Base-by-base conservation (phyloP, 208 protist species). In the Leishmania martiniquensis region DNA sequence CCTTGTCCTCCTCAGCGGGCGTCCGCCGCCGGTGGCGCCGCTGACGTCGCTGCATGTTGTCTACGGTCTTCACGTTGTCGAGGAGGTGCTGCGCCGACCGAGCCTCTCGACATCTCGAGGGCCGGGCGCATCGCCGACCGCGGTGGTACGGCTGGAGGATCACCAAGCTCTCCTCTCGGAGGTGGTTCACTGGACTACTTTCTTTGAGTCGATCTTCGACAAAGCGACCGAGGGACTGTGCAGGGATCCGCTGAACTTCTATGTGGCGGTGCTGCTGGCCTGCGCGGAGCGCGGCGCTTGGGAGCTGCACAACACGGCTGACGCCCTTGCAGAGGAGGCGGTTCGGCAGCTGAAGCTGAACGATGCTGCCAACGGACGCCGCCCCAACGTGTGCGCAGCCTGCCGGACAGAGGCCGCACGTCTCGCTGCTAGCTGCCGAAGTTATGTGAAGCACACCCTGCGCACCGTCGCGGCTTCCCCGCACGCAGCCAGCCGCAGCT, bases 151-250 rank as follows among this genome's bases (percentile, higher is more conserved):
- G 5, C 68, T 81, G 9, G 81, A 85, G 49, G 63, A 54, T 1
- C 72, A 81, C 29, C 81, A 80, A 42, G 81, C 76, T 32, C 68
- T 85, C 39, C 39, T 83, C 42, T 83, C 66, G 3, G 80, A 91
- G 20, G 75, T 83, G 39, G 76, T 77, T n/a, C 85, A 89, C 63
- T 91, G 88, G 86, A 52, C 71, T 0, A 51, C 29, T 55, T 89
- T 91, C 77, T 91, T 91, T 59, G 60, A 72, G 39, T 44, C 32
- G 13, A 76, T 80, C 81, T 89, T 87, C 67, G 88, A 91, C 74
- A 49, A 66, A 45, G 76, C 80, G 6, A 84, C 71, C 29, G 82
- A 85, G 42, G 83, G 80, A 10, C 72, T 86, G 7, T 89, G 85
- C 77, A 68, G 83, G 22, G 85, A 91, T 13, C 83, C 85, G 25